Evolutionary conservation across 768 basidiomycete species (phyloP).

Genomic region (Russula sp.): DNA sequence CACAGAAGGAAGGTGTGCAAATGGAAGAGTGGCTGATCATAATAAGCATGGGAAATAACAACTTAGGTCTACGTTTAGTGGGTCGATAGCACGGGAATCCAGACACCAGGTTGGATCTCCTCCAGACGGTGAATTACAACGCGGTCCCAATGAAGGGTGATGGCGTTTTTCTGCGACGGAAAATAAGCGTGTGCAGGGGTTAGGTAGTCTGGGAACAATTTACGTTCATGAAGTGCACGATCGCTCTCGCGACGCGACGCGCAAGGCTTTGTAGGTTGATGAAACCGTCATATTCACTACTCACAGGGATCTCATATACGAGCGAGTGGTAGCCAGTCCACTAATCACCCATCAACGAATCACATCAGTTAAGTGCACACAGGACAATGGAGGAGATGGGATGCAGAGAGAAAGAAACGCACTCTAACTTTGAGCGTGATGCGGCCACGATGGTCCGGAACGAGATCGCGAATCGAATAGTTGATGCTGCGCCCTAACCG

Average conservation of each 20-base stretch:
- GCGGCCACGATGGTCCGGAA: slow-evolving; percentile 12
- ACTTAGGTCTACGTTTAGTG: slow-evolving; percentile 12
- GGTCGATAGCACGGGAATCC: slow-evolving; percentile 20
- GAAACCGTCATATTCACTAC: slow-evolving; percentile 6
- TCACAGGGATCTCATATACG: slow-evolving; percentile 21
- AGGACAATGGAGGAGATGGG: too few relatives aligned
- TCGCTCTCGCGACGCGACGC: slow-evolving; percentile 21
- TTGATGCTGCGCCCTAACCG: slow-evolving; percentile 9
- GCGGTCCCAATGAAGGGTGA: slow-evolving; percentile 22
- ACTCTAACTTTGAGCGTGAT: slow-evolving; percentile 21
- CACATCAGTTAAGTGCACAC: not conserved
- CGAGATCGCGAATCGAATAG: slow-evolving; percentile 18
- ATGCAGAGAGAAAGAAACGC: not conserved
- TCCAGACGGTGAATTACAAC: slow-evolving; percentile 23
- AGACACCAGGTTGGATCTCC: slow-evolving; percentile 16
- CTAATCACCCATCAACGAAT: not conserved
- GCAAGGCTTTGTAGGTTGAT: slow-evolving; percentile 20
- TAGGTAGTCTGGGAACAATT: not conserved
- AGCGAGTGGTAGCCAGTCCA: slow-evolving; percentile 23
- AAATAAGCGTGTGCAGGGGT: not conserved
- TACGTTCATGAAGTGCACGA: slow-evolving; percentile 24
- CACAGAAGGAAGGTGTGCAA: not conserved
- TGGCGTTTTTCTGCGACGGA: slow-evolving; percentile 13
- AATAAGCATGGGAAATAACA: slow-evolving; percentile 20
- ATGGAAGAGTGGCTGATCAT: not conserved